Evolutionary conservation across 148 eudicot genomes (phyloP).

Genomic region (Camellia sinensis): DNA sequence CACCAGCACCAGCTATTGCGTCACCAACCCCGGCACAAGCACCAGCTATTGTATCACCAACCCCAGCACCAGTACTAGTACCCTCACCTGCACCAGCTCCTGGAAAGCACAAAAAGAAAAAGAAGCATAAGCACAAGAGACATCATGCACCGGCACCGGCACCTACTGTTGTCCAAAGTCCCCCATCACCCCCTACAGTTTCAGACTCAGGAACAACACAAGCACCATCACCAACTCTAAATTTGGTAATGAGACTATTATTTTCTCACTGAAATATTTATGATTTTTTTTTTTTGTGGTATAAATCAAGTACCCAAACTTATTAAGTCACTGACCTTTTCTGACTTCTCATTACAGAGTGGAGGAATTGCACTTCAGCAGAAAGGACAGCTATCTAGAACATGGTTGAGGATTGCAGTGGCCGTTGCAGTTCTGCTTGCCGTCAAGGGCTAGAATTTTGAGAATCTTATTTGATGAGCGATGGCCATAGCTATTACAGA

Average conservation of each 20-base stretch:
- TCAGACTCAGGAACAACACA: conserved; percentile 47
- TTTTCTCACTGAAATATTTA: not conserved
- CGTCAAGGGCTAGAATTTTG: conserved; percentile 21
- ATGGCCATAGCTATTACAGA: not conserved
- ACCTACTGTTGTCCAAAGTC: conserved; percentile 59
- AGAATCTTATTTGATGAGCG: conserved; percentile 8
- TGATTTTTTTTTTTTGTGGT: not conserved
- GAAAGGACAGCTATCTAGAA: conserved; percentile 35
- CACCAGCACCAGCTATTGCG: conserved; percentile 24
- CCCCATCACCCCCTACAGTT: conserved; percentile 73
- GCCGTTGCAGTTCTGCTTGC: conserved; percentile 40
- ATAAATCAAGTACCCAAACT: not conserved
- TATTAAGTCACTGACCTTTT: conserved; percentile 1
- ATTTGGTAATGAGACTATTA: conserved; percentile 46
- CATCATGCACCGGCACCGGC: conserved; percentile 89
- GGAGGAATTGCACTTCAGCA: conserved; percentile 43
- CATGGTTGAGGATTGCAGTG: conserved; percentile 35
- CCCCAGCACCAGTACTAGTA: conserved; percentile 28
- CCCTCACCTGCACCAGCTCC: conserved; percentile 69
- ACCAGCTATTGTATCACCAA: conserved; percentile 21
- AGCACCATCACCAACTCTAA: conserved; percentile 74
- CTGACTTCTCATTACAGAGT: conserved; percentile 43
- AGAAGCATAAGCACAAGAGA: conserved; percentile 61
- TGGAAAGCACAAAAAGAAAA: conserved; percentile 46
- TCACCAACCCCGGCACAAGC: conserved; percentile 27